A percentile compares a stretch with the other conserved stretches of the same genome.
Evolutionary conservation across 2,329 filamentous ascomycete genomes (phyloP).

Genomic region (Ascosphaera aggregata): DNA sequence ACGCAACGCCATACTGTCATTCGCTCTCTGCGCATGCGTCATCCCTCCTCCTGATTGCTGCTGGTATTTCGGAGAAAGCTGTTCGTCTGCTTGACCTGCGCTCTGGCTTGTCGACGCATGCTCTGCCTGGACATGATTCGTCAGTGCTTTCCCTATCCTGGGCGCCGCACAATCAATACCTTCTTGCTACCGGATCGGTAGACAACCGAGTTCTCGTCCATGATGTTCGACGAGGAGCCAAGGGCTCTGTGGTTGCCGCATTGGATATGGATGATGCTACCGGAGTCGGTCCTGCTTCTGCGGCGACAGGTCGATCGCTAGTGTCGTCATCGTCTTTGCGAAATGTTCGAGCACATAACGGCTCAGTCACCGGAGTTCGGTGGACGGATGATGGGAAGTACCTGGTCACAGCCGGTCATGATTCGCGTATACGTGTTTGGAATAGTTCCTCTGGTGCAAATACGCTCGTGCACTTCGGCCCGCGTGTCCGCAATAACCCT

Average conservation of each 20-base stretch:
- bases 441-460: slow-evolving; percentile 60
- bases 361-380: slow-evolving; percentile 59
- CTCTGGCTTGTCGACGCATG: slow-evolving; percentile 52
- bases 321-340: neutral
- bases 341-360: slow-evolving; percentile 40
- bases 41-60: slow-evolving; percentile 58
- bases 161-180: slow-evolving; percentile 58
- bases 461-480: slow-evolving; percentile 70
- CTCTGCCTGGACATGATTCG: slow-evolving; percentile 42
- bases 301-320: slow-evolving; percentile 6
- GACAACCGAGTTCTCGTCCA: slow-evolving; percentile 70
- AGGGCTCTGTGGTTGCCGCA: slow-evolving; percentile 46
- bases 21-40: slow-evolving; percentile 43
- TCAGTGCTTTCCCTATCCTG: slow-evolving; percentile 49
- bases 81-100: slow-evolving; percentile 71
- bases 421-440: slow-evolving; percentile 72
- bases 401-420: slow-evolving; percentile 61
- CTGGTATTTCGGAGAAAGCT: slow-evolving; percentile 64
- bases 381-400: slow-evolving; percentile 65
- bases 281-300: slow-evolving; percentile 29
- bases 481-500: slow-evolving; percentile 47
- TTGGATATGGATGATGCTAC: slow-evolving; percentile 68
- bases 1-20: slow-evolving; percentile 33
- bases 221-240: slow-evolving; percentile 53
- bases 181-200: slow-evolving; percentile 62